Base-by-base conservation (phyloP, 495 filamentous ascomycete genomes). In the Rostrohypoxylon terebratum region DNA sequence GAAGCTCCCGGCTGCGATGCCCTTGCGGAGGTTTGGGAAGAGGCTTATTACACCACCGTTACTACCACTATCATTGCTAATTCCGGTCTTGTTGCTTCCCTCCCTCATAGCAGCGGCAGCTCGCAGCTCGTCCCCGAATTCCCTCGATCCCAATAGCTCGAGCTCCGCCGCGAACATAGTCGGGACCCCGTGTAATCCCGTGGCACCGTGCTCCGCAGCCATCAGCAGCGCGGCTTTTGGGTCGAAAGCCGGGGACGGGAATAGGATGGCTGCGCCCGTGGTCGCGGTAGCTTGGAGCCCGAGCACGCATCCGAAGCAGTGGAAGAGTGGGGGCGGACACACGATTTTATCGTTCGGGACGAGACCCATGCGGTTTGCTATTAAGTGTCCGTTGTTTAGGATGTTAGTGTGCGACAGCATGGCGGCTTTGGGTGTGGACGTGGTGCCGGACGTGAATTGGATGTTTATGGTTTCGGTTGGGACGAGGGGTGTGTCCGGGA, bases 81-180 rank as follows among this genome's bases (percentile, higher is more conserved):
- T 78, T n/a, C n/a, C n/a, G n/a, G n/a, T n/a, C n/a, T n/a, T n/a
- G n/a, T n/a, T n/a, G n/a, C n/a, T n/a, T n/a, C n/a, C n/a, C n/a
- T n/a, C n/a, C n/a, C n/a, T n/a, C n/a, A n/a, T n/a, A 48, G 83
- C 58, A 14, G 89, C 92, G 16, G 36, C 71, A 0, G 10, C 84
- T 78, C 53, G 83, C 59, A 60, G 64, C 23, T n/a, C 42, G 28
- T 45, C 33, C 67, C 36, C 71, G 62, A 66, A 67, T 7, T 90
- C 77, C 31, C 83, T 85, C 23, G 82, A 75, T 18, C 88, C 83
- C 5, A 97, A 84, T 0, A 96, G 83, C 67, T 92, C 90, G 7
- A 98, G 84, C 73, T 95, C 90, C n/a, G 93, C 90, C 8, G 94
- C 86, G 77, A 99, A 97, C 96, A 99, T 99, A 18, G 95, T 98